A percentile compares a stretch with the other conserved stretches of the same genome.
Conservation (phyloP, 352 stramenopile genomes). For the Globisporangium orthogonon region DNA sequence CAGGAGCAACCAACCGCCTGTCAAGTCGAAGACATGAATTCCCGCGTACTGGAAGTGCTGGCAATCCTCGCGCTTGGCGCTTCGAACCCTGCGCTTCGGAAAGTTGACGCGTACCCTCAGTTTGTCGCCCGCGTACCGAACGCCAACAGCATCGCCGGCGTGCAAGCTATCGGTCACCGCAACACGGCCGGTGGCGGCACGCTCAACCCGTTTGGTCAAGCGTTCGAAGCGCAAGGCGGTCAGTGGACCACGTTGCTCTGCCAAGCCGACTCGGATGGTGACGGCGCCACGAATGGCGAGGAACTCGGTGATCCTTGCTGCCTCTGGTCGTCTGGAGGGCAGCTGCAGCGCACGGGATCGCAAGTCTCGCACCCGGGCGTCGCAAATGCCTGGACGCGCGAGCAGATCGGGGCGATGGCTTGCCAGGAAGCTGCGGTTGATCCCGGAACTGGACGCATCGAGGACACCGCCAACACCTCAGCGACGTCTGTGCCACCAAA, state of each 20-base stretch:
- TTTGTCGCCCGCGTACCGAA: conserved; percentile 67
- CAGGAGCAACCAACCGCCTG: neutral
- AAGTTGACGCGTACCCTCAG: conserved; percentile 19
- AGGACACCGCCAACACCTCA: neutral
- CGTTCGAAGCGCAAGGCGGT: conserved; percentile 28
- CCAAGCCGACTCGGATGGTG: conserved; percentile 58
- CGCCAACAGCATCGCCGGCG: conserved; percentile 29
- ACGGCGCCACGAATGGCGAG: conserved; percentile 85
- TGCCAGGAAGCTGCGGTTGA: conserved; percentile 12
- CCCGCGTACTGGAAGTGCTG: neutral
- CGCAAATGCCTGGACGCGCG: conserved; percentile 17
- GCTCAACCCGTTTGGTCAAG: conserved; percentile 56
- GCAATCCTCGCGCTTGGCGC: neutral
- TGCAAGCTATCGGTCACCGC: conserved; percentile 51
- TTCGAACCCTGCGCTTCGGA: neutral
- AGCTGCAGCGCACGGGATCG: neutral
- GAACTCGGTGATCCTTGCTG: conserved; percentile 88
- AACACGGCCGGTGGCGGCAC: conserved; percentile 37
- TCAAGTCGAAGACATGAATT: neutral
- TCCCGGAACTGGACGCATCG: neutral
- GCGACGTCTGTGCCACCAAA: neutral
- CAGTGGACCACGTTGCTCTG: conserved; percentile 58
- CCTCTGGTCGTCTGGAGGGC: conserved; percentile 27
- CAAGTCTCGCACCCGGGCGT: conserved; percentile 25
- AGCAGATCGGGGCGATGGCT: conserved; percentile 14